Evolutionary conservation across 2,329 filamentous ascomycete genomes (phyloP).

Genomic region (Diaporthe vaccinii): DNA sequence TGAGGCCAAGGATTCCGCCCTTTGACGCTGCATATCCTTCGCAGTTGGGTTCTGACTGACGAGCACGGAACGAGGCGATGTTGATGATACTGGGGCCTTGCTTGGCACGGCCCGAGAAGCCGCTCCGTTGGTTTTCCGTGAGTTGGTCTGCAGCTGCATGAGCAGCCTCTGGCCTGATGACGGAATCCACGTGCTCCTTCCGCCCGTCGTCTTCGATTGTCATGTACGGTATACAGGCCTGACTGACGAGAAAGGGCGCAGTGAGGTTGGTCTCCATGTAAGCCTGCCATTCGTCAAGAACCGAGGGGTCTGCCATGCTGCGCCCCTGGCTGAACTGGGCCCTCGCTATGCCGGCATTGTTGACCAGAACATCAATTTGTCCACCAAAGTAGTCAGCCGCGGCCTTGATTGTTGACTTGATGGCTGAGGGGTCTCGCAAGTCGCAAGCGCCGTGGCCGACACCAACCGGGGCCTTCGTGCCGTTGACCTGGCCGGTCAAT

Average conservation of each 20-base stretch:
- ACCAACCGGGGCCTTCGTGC: background rate
- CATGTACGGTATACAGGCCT: constrained; percentile 63
- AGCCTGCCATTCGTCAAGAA: constrained; percentile 59
- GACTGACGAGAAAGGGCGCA: constrained; percentile 58
- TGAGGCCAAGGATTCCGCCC: constrained; percentile 53
- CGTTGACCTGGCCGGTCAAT: constrained; percentile 44
- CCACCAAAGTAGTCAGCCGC: constrained; percentile 54
- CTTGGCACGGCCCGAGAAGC: constrained; percentile 13
- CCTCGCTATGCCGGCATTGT: constrained; percentile 53
- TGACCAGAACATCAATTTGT: constrained; percentile 55
- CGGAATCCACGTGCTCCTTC: constrained; percentile 31
- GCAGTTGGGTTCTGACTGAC: constrained; percentile 61
- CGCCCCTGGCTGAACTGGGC: constrained; percentile 58
- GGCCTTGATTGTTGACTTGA: constrained; percentile 52
- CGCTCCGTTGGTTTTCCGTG: constrained; percentile 10
- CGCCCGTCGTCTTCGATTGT: constrained; percentile 44
- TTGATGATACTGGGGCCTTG: constrained; percentile 56
- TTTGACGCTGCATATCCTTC: constrained; percentile 61
- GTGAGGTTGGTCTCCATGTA: constrained; percentile 62
- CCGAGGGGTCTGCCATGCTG: constrained; percentile 59
- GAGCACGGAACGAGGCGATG: constrained; percentile 60
- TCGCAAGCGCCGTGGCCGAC: constrained; percentile 56
- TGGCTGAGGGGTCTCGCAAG: constrained; percentile 53
- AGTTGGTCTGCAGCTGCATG: constrained; percentile 19
- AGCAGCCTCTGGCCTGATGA: constrained; percentile 36